Base-by-base conservation (phyloP, 2,329 filamentous ascomycete species). In the Leptographium galeiforme region DNA sequence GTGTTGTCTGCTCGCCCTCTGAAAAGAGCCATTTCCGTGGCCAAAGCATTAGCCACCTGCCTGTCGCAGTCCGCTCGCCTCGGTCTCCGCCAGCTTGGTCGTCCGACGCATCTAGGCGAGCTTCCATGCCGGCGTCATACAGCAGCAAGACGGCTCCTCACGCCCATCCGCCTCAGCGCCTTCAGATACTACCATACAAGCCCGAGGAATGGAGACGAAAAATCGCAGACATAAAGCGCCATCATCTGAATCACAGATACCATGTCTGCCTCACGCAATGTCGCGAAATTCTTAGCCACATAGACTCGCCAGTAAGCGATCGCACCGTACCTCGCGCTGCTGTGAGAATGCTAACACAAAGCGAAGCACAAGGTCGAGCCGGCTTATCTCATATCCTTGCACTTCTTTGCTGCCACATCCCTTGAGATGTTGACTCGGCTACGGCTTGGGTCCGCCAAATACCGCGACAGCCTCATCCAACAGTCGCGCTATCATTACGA, bases 351-450 rank as follows among this genome's bases (percentile, higher is more conserved):
- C 13, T 45, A 48, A 50, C 48, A 53, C 7, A 6, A 7, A 12
- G 14, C 13, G 1, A 32, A 59, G 59, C 30, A 51, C n/a, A 25
- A 68, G 32, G 66, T 75, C 19, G 74, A 79, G 60, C 74, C 76
- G 2, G 67, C 75, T 8, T 75, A 81, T 60, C 67, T 79, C 38
- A 75, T 81, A 58, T 80, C 79, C 56, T 69, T 82, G 7, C 73
- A 79, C 62, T 81, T 81, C 62, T 82, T 81, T 57, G 78, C 77
- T n/a, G 78, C 78, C 19, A 74, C 70, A n/a, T 75, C 78, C 14
- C 70, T 78, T 44, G 78, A 81, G 60, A 74, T 75, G 67, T 76
- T 77, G 58, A 76, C 76, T 1, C 70, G 72, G 33, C 68, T 71
- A 39, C 65, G 79, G 8, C 70, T 70, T 16, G 64, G 69, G 12